Evolutionary conservation across 2,329 filamentous ascomycete species (phyloP).

Genomic region (Chaetomium sp.): DNA sequence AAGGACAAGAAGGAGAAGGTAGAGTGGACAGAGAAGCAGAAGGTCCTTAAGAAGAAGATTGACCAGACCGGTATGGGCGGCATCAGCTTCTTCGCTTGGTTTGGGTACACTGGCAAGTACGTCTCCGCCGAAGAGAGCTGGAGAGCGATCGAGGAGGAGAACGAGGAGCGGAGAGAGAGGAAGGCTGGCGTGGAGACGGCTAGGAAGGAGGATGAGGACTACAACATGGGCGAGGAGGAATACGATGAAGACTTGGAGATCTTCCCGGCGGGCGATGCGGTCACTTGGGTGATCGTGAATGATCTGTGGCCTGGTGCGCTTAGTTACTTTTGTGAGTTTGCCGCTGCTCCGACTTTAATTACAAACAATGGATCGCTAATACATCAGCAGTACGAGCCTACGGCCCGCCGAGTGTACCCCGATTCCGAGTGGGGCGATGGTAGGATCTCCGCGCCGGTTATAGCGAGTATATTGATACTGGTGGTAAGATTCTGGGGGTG

Average conservation of each 20-base stretch:
- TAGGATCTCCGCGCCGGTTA: too few species aligned
- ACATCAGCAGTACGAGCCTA: constrained; percentile 64
- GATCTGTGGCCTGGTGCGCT: constrained; percentile 88
- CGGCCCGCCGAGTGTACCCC: too few species aligned
- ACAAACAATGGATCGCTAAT: constrained; percentile 43
- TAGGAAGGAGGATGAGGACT: constrained; percentile 51
- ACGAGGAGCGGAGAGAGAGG: constrained; percentile 55
- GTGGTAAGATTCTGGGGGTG: too few species aligned
- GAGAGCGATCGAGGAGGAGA: constrained; percentile 61
- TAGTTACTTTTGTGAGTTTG: constrained; percentile 81
- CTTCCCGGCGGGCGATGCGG: constrained; percentile 81
- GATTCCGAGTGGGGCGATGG: too few species aligned
- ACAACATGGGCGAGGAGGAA: constrained; percentile 53
- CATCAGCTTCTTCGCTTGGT: constrained; percentile 85
- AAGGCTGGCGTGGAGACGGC: constrained; percentile 55
- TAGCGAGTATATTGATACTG: too few species aligned
- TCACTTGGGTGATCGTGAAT: constrained; percentile 79
- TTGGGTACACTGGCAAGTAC: constrained; percentile 73
- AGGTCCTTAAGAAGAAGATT: constrained; percentile 56
- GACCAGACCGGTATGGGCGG: constrained; percentile 64
- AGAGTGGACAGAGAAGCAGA: constrained; percentile 50
- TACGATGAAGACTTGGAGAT: constrained; percentile 74
- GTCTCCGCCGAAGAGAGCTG: constrained; percentile 73
- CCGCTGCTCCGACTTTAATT: constrained; percentile 23
- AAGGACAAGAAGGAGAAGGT: constrained; percentile 42